Conservation (phyloP, 768 basidiomycete genomes). For the Rhizopogon vesiculosus region DNA sequence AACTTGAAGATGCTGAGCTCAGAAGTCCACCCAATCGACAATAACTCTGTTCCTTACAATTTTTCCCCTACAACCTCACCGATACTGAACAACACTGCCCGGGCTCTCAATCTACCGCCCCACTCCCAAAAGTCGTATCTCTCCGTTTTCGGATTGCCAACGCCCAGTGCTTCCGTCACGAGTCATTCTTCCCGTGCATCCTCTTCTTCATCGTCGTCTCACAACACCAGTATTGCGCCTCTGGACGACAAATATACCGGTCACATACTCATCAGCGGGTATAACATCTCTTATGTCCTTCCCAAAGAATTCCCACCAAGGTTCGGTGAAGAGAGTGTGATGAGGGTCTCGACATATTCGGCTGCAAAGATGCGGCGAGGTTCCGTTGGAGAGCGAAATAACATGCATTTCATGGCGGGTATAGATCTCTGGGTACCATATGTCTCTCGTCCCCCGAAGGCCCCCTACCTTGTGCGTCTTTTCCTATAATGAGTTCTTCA, state of each 20-base stretch:
- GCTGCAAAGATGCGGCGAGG: slow-evolving; percentile 38
- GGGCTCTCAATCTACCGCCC: slow-evolving; percentile 61
- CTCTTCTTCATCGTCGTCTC: slow-evolving; percentile 28
- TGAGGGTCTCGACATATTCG: slow-evolving; percentile 19
- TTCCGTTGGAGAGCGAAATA: slow-evolving; percentile 53
- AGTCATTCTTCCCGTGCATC: slow-evolving; percentile 30
- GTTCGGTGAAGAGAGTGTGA: slow-evolving; percentile 19
- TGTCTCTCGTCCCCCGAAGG: slow-evolving; percentile 58
- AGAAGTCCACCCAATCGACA: slow-evolving; percentile 73
- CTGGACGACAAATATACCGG: slow-evolving; percentile 70
- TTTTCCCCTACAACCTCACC: slow-evolving; percentile 63
- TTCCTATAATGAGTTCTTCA: slow-evolving; percentile 4
- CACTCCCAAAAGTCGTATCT: slow-evolving; percentile 58
- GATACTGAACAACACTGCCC: slow-evolving; percentile 62
- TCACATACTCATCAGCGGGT: slow-evolving; percentile 70
- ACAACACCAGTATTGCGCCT: slow-evolving; percentile 29
- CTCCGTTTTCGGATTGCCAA: slow-evolving; percentile 44
- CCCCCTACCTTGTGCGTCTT: slow-evolving; percentile 64
- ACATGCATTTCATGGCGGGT: slow-evolving; percentile 75
- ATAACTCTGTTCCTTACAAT: slow-evolving; percentile 66
- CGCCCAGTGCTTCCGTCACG: slow-evolving; percentile 27
- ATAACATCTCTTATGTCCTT: slow-evolving; percentile 70
- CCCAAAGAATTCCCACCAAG: slow-evolving; percentile 58
- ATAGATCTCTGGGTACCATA: slow-evolving; percentile 75
- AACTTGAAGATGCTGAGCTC: slow-evolving; percentile 71